Evolutionary conservation across 208 protist species (phyloP).

Genomic region (Porcisia deanei): DNA sequence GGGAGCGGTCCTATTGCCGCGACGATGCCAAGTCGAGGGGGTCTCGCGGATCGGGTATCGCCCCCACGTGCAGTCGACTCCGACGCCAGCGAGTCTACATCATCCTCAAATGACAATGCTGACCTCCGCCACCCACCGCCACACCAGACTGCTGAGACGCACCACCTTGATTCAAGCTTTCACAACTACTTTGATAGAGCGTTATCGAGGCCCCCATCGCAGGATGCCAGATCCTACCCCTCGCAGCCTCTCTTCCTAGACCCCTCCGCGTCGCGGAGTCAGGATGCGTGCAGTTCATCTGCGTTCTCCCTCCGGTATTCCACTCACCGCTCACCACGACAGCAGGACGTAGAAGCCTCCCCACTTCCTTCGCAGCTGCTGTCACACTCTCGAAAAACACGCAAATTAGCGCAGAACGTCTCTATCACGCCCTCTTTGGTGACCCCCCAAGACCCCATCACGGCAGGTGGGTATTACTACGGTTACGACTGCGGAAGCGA

Average conservation of each 20-base stretch:
- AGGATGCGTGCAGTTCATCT: constrained; percentile 25
- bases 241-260: neutral
- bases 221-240: neutral
- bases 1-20: constrained; percentile 3
- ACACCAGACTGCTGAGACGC: neutral
- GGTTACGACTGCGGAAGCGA: constrained; percentile 33
- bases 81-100: neutral
- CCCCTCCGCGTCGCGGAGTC: constrained; percentile 9
- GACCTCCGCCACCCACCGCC: constrained; percentile 4
- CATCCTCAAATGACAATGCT: constrained; percentile 13
- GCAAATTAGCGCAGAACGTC: constrained; percentile 6
- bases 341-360: constrained; percentile 13
- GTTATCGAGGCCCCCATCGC: constrained; percentile 7
- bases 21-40: neutral
- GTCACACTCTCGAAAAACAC: constrained; percentile 8
- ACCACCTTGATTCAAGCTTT: constrained; percentile 28
- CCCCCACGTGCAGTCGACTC: neutral
- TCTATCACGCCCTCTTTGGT: constrained; percentile 5
- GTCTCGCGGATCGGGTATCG: no score
- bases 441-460: constrained; percentile 9
- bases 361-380: constrained; percentile 3
- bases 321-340: constrained; percentile 13
- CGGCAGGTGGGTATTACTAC: constrained; percentile 31
- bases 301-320: constrained; percentile 27
- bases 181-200: constrained; percentile 24